phyloP scores from a whole-genome alignment of 805 yeast genomes.

The Teunomyces kruisii region DNA sequence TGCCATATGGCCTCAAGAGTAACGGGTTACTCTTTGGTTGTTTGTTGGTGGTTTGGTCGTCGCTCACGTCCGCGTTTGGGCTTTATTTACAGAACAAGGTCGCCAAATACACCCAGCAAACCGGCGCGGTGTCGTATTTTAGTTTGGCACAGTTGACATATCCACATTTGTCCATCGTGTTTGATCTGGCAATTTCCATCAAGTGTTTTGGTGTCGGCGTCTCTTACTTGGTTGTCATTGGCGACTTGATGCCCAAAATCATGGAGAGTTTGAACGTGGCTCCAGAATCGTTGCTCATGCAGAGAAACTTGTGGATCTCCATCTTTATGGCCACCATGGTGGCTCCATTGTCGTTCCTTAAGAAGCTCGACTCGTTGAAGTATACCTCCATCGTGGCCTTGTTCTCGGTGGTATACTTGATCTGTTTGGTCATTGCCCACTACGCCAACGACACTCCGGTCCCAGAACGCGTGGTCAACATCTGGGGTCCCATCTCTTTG shows the following conservation, averaged over 20 bases:
- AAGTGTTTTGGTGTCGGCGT: conserved; percentile 81
- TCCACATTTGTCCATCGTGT: conserved; percentile 66
- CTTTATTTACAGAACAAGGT: conserved; percentile 60
- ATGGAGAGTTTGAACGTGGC: conserved; percentile 36
- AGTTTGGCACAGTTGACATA: conserved; percentile 58
- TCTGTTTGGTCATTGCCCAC: conserved; percentile 53
- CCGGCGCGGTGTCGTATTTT: conserved; percentile 42
- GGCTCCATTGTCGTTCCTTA: conserved; percentile 63
- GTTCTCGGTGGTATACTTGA: conserved; percentile 62
- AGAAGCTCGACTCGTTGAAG: conserved; percentile 64
- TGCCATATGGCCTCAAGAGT: conserved; percentile 69
- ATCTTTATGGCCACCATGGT: conserved; percentile 50
- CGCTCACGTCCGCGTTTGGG: conserved; percentile 66
- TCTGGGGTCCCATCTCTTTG: conserved; percentile 42
- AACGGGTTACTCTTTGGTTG: conserved; percentile 66
- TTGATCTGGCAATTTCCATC: conserved; percentile 70
- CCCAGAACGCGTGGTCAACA: conserved; percentile 17
- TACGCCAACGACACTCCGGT: conserved; percentile 31
- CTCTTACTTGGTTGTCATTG: conserved; percentile 69
- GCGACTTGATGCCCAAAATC: conserved; percentile 70
- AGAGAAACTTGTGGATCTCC: conserved; percentile 55
- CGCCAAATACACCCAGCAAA: conserved; percentile 50
- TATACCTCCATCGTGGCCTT: conserved; percentile 72
- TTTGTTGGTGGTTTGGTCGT: conserved; percentile 57
- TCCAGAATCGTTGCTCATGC: conserved; percentile 20